Base-by-base conservation (phyloP, 1,284 basidiomycete species). In the Austropuccinia psidii region DNA sequence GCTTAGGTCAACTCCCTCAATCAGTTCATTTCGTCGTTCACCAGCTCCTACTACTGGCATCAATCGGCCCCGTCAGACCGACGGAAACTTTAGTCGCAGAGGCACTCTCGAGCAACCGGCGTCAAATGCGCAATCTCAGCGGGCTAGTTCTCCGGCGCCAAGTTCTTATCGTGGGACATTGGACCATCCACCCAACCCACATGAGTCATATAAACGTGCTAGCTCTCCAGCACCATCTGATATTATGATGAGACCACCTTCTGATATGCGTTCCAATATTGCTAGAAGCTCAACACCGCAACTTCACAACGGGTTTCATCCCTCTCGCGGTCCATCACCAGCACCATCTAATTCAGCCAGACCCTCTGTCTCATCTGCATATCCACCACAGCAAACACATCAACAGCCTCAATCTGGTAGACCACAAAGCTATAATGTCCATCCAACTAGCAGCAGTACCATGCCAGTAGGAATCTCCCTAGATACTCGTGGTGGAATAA, bases 401-500 rank as follows among this genome's bases (percentile, higher is more conserved):
- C 55, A 69, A 21, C 67, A 24, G 37, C 37, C 24, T 19, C 58
- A 4, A 19, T 45, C 58, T 61, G 37, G 17, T 7, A 29, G 68
- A 11, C 21, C 55, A n/a, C 35, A 39, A 60, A 70, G 45, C 55
- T 21, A 70, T n/a, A n/a, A n/a, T 43, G 54, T 24, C 35, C 17
- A 50, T 54, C 45, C 47, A 17, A 11, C 50, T n/a, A 52, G 49
- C 49, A 11, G 50, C 31, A 15, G 39, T 13, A 19, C 35, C 54
- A 55, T 35, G 64, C 83, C 83, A 39, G 75, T 90, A 35, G 91
- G 91, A 0, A 93, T 94, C 76, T 84, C 86, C 11, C 83, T 93
- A 19, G 90, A 91, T 78, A 87, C 88, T 1, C 85, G 82, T 68
- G 91, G 91, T 8, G 85, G 87, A 17, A 90, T 93, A 11, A 84